Evolutionary conservation across 345 rosid species (phyloP).

Genomic region (Bretschneidera sinensis): DNA sequence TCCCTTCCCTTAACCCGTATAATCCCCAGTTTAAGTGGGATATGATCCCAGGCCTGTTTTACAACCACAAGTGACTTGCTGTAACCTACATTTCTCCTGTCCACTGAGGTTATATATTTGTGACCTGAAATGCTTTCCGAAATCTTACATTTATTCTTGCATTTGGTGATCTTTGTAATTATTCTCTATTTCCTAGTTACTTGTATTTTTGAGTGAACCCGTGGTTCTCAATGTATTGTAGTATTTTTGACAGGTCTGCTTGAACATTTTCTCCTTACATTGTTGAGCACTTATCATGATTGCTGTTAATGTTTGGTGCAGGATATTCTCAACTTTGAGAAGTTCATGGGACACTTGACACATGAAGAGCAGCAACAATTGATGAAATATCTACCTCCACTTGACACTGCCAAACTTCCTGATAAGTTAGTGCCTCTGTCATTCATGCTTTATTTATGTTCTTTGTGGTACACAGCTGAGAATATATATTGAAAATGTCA

Average conservation of each 20-base stretch:
- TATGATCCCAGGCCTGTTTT: no score
- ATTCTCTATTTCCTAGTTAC: not conserved
- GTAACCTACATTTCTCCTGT: no score
- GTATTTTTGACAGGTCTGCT: not conserved
- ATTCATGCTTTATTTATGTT: not conserved
- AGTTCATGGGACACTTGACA: constrained; percentile 59
- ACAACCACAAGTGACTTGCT: no score
- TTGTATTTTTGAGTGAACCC: not conserved
- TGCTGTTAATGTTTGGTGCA: constrained; percentile 18
- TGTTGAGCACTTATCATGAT: not conserved
- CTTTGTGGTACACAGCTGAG: not conserved
- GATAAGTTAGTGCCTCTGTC: constrained; percentile 40
- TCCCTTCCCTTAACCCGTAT: no score
- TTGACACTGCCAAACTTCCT: constrained; percentile 50
- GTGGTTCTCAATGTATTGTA: not conserved
- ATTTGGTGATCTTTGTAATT: no score
- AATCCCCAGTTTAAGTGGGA: no score
- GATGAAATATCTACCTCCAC: constrained; percentile 60
- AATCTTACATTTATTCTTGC: not conserved
- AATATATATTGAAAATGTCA: not conserved
- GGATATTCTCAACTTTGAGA: constrained; percentile 81
- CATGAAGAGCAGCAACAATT: constrained; percentile 78
- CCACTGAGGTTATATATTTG: not conserved
- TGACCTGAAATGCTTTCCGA: no score
- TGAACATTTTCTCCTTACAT: not conserved